A percentile compares a stretch with the other conserved stretches of the same genome.
Conservation (phyloP, 2,329 filamentous ascomycete genomes). For the Cladophialophora bantiana region DNA sequence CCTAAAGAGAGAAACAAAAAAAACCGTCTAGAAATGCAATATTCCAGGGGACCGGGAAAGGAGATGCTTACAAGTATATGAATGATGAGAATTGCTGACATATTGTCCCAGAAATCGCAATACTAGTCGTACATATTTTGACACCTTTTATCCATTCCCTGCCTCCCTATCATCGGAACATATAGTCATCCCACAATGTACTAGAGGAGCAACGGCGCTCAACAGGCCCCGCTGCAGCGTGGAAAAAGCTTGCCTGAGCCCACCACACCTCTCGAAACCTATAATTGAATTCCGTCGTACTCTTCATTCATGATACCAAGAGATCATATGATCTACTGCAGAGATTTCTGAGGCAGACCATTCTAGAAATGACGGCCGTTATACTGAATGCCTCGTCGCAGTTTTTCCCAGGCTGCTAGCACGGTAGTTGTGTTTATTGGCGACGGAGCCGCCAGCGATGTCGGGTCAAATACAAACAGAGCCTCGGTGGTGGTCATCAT, state of each 20-base stretch:
- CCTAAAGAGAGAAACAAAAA: too few relatives aligned
- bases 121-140: neutral
- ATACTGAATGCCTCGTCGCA: conserved; percentile 1
- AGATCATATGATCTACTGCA: neutral
- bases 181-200: neutral
- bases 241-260: neutral
- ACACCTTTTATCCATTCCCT: neutral
- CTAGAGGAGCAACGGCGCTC: neutral
- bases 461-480: neutral
- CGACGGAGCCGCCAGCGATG: neutral
- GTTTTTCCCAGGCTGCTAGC: neutral
- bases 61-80: neutral
- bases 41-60: neutral
- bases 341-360: neutral
- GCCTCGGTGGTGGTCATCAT: neutral
- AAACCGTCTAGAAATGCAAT: neutral
- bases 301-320: neutral
- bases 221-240: neutral
- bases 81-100: neutral
- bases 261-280: neutral
- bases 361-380: neutral
- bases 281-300: neutral
- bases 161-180: neutral
- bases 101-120: neutral
- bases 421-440: neutral